These are phyloP conservation scores for Dendrostoma leiphaemia DNA, from an alignment of 2,329 filamentous ascomycete species.

Conservation along the genomic window DNA sequence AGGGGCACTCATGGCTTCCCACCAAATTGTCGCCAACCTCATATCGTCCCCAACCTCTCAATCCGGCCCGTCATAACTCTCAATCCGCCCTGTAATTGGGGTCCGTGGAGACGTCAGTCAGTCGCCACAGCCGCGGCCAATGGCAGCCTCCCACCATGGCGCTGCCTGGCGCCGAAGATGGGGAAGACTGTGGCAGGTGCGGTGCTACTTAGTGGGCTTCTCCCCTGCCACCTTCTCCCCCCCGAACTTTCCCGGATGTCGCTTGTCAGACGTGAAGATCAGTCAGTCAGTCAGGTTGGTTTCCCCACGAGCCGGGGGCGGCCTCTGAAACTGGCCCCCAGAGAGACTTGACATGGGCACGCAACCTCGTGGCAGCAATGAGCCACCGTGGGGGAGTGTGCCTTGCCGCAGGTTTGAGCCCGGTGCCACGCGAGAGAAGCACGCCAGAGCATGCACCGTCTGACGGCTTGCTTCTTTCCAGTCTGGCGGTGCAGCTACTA, in stretches of 20 bases:
- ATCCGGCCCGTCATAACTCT: too few relatives aligned
- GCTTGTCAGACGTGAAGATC: not conserved
- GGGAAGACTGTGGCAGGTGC: not conserved
- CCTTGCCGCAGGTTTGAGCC: not conserved
- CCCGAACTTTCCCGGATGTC: not conserved
- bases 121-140: not conserved
- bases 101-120: not conserved
- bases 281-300: too few relatives aligned
- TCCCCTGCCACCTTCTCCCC: too few relatives aligned
- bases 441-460: not conserved
- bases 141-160: not conserved
- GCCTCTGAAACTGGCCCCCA: slow-evolving; percentile 1
- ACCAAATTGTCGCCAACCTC: too few relatives aligned
- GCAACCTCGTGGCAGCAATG: not conserved
- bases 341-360: not conserved
- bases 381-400: slow-evolving; percentile 1
- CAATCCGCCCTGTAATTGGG: not conserved
- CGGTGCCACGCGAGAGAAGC: not conserved
- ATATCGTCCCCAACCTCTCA: not conserved
- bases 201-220: too few relatives aligned
- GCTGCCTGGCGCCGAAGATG: not conserved
- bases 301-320: not conserved
- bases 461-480: not conserved
- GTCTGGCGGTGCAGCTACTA: too few relatives aligned
- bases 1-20: too few relatives aligned